Percentiles rank a stretch among this genome's conserved stretches.
Evolutionary conservation across 1,139 yeast genomes (phyloP).

Genomic region (Saccharomyces hybrid): DNA sequence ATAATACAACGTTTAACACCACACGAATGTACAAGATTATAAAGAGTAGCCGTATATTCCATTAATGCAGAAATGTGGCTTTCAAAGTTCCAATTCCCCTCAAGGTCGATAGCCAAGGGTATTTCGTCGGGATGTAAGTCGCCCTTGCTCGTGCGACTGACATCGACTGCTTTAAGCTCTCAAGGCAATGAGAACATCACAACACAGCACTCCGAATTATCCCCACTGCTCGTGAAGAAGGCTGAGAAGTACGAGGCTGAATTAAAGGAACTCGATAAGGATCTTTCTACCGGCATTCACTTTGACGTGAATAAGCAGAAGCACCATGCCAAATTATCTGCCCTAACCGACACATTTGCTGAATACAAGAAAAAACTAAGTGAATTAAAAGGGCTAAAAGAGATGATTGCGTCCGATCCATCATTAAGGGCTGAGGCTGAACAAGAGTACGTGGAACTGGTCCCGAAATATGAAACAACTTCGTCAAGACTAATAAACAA

Average conservation of each 20-base stretch:
- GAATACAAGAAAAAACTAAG: slow-evolving; percentile 36
- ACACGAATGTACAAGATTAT: too few species aligned
- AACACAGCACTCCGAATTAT: slow-evolving; percentile 32
- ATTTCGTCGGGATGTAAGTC: neutral
- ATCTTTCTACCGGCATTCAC: slow-evolving; percentile 40
- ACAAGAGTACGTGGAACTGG: slow-evolving; percentile 28
- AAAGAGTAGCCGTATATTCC: neutral
- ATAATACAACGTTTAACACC: too few species aligned
- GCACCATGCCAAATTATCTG: slow-evolving; percentile 47
- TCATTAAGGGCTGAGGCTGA: slow-evolving; percentile 35
- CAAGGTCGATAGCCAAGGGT: neutral
- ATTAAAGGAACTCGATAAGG: slow-evolving; percentile 40
- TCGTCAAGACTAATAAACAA: slow-evolving; percentile 45
- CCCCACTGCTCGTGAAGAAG: slow-evolving; percentile 55
- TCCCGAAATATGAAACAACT: slow-evolving; percentile 31
- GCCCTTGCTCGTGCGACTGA: neutral
- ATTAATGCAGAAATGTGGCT: neutral
- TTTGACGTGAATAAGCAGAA: slow-evolving; percentile 54
- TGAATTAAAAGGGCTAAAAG: slow-evolving; percentile 37
- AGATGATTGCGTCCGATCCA: slow-evolving; percentile 31
- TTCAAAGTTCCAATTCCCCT: neutral
- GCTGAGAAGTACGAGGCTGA: slow-evolving; percentile 51
- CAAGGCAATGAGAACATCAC: neutral
- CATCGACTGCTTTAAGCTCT: neutral
- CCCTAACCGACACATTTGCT: slow-evolving; percentile 45